These are phyloP conservation scores for Yarrowia divulgata DNA, from an alignment of 805 yeast genomes.

Conservation along the genomic window DNA sequence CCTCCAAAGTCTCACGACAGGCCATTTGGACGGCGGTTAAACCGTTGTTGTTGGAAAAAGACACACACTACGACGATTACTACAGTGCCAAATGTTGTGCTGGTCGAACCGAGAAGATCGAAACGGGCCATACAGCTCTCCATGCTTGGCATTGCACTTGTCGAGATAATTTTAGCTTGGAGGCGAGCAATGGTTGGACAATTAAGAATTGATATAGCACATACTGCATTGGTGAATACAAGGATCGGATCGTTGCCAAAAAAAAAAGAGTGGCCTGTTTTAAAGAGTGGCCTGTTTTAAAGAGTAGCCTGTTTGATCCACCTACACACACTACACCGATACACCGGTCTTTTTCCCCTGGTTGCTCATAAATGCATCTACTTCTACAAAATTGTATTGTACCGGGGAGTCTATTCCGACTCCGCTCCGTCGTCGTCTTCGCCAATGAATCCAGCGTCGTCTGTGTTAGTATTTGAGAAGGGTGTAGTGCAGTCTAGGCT, in stretches of 20 bases:
- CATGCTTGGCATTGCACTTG: conserved; percentile 15
- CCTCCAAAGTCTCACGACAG: conserved; percentile 6
- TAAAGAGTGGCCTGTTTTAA: too few relatives aligned
- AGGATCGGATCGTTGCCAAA: too few relatives aligned
- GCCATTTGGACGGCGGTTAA: conserved; percentile 6
- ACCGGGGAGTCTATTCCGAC: conserved; percentile 30
- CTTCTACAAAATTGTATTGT: conserved; percentile 24
- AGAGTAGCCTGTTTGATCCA: too few relatives aligned
- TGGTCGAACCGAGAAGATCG: not conserved
- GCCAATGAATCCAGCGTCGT: conserved; percentile 39
- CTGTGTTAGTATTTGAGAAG: conserved; percentile 27
- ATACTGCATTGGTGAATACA: too few relatives aligned
- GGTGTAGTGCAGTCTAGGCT: too few relatives aligned
- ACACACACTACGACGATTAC: not conserved
- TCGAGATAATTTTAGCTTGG: conserved; percentile 11
- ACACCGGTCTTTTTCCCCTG: not conserved
- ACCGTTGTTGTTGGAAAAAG: not conserved
- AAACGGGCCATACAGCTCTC: conserved; percentile 9
- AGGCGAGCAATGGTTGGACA: not conserved
- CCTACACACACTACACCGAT: too few relatives aligned
- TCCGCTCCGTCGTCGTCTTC: conserved; percentile 33
- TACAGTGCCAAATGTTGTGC: conserved; percentile 10
- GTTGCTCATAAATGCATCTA: conserved; percentile 37
- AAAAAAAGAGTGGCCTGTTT: too few relatives aligned
- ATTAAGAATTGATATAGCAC: too few relatives aligned